These are phyloP conservation scores for Chrysoporthe austroafricana DNA, from an alignment of 2,329 filamentous ascomycete species.

Conservation along the genomic window DNA sequence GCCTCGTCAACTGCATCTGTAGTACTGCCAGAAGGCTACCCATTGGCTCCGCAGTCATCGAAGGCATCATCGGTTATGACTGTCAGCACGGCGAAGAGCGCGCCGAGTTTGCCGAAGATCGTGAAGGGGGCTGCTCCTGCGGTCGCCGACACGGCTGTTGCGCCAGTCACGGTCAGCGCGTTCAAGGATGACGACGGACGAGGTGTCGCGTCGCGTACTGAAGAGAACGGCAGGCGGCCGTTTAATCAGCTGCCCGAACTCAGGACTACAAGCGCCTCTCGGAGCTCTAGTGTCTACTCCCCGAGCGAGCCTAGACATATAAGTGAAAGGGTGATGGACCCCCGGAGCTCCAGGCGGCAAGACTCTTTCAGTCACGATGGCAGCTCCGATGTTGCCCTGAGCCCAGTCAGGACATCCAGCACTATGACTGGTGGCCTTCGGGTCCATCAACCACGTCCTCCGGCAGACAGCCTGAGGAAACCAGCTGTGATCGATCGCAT, in stretches of 20 bases:
- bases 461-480: slow-evolving; percentile 45
- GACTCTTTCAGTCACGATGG: slow-evolving; percentile 51
- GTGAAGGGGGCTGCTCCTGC: slow-evolving; percentile 47
- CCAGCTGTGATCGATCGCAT: slow-evolving; percentile 62
- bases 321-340: slow-evolving; percentile 36
- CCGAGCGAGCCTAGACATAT: slow-evolving; percentile 35
- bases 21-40: slow-evolving; percentile 42
- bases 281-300: slow-evolving; percentile 47
- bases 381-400: slow-evolving; percentile 48
- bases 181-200: slow-evolving; percentile 54
- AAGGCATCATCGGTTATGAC: slow-evolving; percentile 55
- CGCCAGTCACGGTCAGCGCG: slow-evolving; percentile 53
- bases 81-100: slow-evolving; percentile 47
- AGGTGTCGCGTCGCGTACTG: slow-evolving; percentile 43
- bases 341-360: slow-evolving; percentile 44
- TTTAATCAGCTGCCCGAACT: slow-evolving; percentile 35
- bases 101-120: slow-evolving; percentile 48
- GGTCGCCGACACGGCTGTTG: slow-evolving; percentile 50
- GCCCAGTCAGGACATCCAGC: slow-evolving; percentile 46
- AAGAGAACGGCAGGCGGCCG: slow-evolving; percentile 47
- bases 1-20: slow-evolving; percentile 15
- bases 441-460: slow-evolving; percentile 34
- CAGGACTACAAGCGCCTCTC: slow-evolving; percentile 38
- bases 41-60: slow-evolving; percentile 47
- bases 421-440: slow-evolving; percentile 25